Percentiles rank a stretch among this genome's conserved stretches.
phyloP scores from a whole-genome alignment of 23 red algal genomes.

The Gracilaria vermiculophylla region DNA sequence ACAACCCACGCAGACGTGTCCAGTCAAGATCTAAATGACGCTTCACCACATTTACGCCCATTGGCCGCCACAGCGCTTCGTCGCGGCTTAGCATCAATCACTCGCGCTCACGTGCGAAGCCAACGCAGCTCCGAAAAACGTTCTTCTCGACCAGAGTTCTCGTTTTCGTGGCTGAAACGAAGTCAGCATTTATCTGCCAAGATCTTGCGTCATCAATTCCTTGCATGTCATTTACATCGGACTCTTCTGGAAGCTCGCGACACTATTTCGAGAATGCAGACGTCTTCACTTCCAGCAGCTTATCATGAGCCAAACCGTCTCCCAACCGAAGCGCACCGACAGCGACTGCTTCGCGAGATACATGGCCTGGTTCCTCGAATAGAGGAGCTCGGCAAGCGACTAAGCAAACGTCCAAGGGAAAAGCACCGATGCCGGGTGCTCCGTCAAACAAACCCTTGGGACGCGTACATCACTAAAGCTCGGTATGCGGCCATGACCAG shows the following conservation, averaged over 20 bases:
- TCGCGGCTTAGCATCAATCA: conserved; percentile 1
- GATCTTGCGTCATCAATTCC: conserved; percentile 41
- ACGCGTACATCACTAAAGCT: conserved; percentile 14
- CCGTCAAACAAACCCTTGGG: conserved; percentile 44
- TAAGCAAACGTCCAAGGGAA: conserved; percentile 8
- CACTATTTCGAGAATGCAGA: conserved; percentile 17
- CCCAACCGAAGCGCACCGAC: conserved; percentile 47
- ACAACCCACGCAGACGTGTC: not conserved
- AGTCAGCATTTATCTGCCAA: conserved; percentile 36
- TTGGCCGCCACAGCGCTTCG: conserved; percentile 5
- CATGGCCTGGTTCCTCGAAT: conserved; percentile 40
- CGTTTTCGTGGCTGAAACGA: conserved; percentile 43
- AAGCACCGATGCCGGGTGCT: conserved; percentile 8
- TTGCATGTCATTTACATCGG: conserved; percentile 27
- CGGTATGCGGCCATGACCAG: not conserved
- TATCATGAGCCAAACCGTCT: not conserved
- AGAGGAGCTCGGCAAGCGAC: conserved; percentile 46
- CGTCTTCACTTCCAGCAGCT: not conserved
- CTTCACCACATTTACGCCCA: not conserved
- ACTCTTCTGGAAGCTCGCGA: conserved; percentile 34
- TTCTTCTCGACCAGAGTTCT: not conserved
- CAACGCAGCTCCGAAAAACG: not conserved
- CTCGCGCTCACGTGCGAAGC: not conserved
- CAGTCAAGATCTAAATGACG: not conserved
- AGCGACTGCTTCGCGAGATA: conserved; percentile 53